Evolutionary conservation across 2,329 filamentous ascomycete genomes (phyloP).

Genomic region (Trichoderma gracile): DNA sequence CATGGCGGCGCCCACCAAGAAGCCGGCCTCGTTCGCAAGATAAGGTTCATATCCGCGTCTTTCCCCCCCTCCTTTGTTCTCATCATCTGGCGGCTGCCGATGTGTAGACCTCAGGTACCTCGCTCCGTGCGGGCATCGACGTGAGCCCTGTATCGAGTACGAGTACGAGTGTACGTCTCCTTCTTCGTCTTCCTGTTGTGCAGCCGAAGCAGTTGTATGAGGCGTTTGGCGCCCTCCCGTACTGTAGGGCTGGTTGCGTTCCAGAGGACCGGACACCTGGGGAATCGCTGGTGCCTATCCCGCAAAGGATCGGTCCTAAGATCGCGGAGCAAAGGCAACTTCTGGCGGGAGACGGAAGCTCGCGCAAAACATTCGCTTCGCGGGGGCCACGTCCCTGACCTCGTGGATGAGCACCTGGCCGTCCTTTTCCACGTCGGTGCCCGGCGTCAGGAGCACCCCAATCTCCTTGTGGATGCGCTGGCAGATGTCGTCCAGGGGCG

Average conservation of each 20-base stretch:
- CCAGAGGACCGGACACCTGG: background rate
- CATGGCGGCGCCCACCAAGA: slow-evolving; percentile 3
- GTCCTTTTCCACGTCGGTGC: slow-evolving; percentile 49
- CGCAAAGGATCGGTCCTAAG: slow-evolving; percentile 23
- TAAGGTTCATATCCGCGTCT: slow-evolving; percentile 12
- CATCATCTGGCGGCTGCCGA: background rate
- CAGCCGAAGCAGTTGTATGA: background rate
- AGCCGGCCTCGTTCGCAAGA: background rate
- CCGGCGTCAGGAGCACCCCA: slow-evolving; percentile 44
- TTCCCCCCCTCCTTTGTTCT: background rate
- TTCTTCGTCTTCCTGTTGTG: too few relatives aligned
- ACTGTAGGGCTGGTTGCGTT: slow-evolving; percentile 19
- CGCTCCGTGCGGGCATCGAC: slow-evolving; percentile 13
- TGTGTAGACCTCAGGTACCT: background rate
- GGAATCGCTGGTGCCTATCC: background rate
- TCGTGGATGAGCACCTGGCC: slow-evolving; percentile 61
- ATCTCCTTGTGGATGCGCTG: slow-evolving; percentile 45
- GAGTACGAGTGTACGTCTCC: background rate
- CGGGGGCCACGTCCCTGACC: slow-evolving; percentile 85
- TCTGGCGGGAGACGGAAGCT: slow-evolving; percentile 81
- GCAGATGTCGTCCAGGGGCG: slow-evolving; percentile 55
- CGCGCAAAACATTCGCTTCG: slow-evolving; percentile 96
- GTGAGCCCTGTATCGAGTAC: background rate
- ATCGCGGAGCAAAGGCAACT: slow-evolving; percentile 69
- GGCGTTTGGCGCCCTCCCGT: slow-evolving; percentile 4